Base-by-base conservation (phyloP, 1,284 basidiomycete species). In the Papiliotrema flavescens region DNA sequence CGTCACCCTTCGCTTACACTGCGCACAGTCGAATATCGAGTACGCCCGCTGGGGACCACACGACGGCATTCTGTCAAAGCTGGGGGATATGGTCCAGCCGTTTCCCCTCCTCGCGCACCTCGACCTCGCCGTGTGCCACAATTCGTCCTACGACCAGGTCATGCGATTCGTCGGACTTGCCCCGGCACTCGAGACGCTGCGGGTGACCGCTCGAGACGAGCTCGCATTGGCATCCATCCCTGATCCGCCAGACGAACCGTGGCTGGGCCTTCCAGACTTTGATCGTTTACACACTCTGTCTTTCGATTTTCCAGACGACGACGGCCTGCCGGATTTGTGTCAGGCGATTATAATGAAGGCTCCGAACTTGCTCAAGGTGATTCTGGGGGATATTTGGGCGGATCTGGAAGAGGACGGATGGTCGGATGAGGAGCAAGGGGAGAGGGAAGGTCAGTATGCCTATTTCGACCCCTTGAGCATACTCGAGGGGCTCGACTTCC, bases 401-500 rank as follows among this genome's bases (percentile, higher is more conserved):
- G 49, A 50, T 34, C 26, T 50, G 23, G 37, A 34, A 6, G 37
- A 41, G 19, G 39, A 40, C 6, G 49, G 49, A 28, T 50, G 49
- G 49, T 50, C 49, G 14, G 49, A 50, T 26, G 49, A 50, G 36
- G 49, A 50, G 19, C 14, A 50, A 20, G 49, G 49, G 6, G 34
- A 41, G 26, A n/a, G 9, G 15, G 39, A 41, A 17, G 28, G 9
- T 23, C 49, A 50, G 23, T 42, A 24, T 24, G 20, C 19, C 9
- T 26, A 41, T 42, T 42, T 50, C 5, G 37, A 41, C 2, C n/a
- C 23, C 15, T 37, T 50, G 8, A 13, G 24, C 3, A 13, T 3
- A 5, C 36, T 39, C 14, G 13, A 23, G 28, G 17, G 14, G 7
- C 49, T 50, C 2, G 49, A 26, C 8, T 32, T 26, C 28, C 23